Conservation (phyloP, 345 rosid genomes). For the Eucalyptus virginea region DNA sequence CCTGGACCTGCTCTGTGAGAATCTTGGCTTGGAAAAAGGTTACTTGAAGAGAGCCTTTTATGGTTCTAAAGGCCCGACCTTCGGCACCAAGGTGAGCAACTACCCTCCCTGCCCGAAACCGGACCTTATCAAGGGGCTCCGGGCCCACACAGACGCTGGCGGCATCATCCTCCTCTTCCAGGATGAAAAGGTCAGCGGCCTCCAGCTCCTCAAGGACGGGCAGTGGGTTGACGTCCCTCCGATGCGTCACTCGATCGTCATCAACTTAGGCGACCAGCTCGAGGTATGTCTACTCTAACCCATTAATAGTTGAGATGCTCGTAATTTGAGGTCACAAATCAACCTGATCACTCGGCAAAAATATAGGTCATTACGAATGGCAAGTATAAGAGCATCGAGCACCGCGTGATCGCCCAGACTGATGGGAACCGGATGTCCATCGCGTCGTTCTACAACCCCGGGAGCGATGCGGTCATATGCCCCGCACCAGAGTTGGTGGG, state of each 20-base stretch:
- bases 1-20: conserved; percentile 56
- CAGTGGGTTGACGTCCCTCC: conserved; percentile 87
- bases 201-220: conserved; percentile 86
- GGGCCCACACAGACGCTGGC: conserved; percentile 98
- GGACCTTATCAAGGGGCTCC: conserved; percentile 72
- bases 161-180: conserved; percentile 83
- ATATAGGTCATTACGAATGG: conserved; percentile 88
- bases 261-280: conserved; percentile 92
- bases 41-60: conserved; percentile 55
- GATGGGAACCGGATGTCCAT: conserved; percentile 84
- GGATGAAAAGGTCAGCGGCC: conserved; percentile 90
- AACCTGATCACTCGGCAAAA: not conserved
- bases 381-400: conserved; percentile 78
- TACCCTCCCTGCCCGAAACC: conserved; percentile 97
- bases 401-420: conserved; percentile 61
- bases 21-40: conserved; percentile 73
- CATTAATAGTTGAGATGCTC: not conserved
- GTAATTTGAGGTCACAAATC: not conserved
- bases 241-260: conserved; percentile 65
- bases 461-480: conserved; percentile 60
- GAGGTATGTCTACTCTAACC: conserved; percentile 30
- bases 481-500: conserved; percentile 57
- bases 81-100: conserved; percentile 85
- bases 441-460: conserved; percentile 92
- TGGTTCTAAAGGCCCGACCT: conserved; percentile 68